Percentiles rank a stretch among this genome's conserved stretches.
These are phyloP conservation scores for Phytophthora palmivora DNA, from an alignment of 352 stramenopile species.

Conservation along the genomic window DNA sequence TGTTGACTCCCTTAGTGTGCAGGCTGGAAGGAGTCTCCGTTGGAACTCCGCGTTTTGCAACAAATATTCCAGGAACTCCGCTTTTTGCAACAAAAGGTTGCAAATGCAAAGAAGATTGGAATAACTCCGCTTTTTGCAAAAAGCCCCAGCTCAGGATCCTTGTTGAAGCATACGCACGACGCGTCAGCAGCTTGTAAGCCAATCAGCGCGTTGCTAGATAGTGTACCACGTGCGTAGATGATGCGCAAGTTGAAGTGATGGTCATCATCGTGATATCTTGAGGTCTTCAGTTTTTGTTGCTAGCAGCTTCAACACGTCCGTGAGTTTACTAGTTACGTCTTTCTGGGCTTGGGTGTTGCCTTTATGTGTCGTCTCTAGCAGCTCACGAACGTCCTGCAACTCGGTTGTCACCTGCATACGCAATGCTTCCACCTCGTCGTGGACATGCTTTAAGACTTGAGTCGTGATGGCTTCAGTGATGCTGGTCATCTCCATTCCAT, in stretches of 20 bases:
- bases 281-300: no score
- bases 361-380: slow-evolving; percentile 31
- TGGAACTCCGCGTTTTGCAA: no score
- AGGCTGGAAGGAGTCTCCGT: no score
- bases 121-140: no score
- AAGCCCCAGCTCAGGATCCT: slow-evolving; percentile 11
- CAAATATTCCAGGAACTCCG: no score
- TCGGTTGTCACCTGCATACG: slow-evolving; percentile 44
- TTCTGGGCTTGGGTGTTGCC: slow-evolving; percentile 24
- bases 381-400: slow-evolving; percentile 38
- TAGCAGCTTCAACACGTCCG: slow-evolving; percentile 36
- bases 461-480: slow-evolving; percentile 41
- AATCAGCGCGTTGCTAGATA: neutral
- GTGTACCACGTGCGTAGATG: slow-evolving; percentile 10
- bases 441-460: slow-evolving; percentile 42
- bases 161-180: slow-evolving; percentile 22
- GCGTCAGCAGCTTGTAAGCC: slow-evolving; percentile 1
- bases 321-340: slow-evolving; percentile 30
- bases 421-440: slow-evolving; percentile 38
- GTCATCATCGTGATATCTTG: neutral
- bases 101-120: no score
- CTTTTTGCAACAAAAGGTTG: no score
- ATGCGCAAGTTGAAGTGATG: slow-evolving; percentile 32
- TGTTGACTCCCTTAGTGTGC: no score
- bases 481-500: slow-evolving; percentile 21